Conservation (phyloP, 2,329 filamentous ascomycete species). For the Ascochyta clinopodiicola region DNA sequence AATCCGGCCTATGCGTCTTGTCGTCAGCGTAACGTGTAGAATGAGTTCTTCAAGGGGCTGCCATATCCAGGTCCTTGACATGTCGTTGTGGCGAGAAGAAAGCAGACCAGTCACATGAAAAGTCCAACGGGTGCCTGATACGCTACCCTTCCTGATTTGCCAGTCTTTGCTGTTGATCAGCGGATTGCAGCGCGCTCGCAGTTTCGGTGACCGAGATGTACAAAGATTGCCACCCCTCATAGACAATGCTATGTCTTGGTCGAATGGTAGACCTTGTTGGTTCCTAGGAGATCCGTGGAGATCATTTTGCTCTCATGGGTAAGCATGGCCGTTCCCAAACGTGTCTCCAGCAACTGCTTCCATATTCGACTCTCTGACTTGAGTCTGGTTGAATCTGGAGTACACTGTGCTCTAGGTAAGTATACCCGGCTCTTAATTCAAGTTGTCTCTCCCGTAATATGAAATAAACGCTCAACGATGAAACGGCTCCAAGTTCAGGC, state of each 20-base stretch:
- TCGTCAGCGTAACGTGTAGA: neutral
- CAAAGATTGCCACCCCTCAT: neutral
- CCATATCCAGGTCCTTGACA: neutral
- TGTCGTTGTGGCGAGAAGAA: neutral
- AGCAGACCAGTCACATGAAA: neutral
- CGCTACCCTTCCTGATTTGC: neutral
- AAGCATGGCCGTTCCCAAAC: neutral
- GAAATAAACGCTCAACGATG: neutral
- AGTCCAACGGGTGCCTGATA: neutral
- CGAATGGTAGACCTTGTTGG: neutral
- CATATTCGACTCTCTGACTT: neutral
- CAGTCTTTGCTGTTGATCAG: neutral
- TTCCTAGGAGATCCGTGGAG: neutral
- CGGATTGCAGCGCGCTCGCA: neutral
- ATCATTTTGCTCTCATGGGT: neutral
- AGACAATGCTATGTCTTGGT: neutral
- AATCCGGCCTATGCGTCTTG: neutral
- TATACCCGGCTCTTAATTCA: neutral
- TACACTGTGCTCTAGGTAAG: neutral
- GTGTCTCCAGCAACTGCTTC: neutral
- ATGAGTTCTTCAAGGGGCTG: neutral
- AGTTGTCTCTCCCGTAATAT: neutral
- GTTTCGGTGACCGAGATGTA: slow-evolving; percentile 9
- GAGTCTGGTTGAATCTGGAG: neutral
- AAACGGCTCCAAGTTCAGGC: neutral